Evolutionary conservation across 768 basidiomycete species (phyloP).

Genomic region (Tricholoma hemisulphureum): DNA sequence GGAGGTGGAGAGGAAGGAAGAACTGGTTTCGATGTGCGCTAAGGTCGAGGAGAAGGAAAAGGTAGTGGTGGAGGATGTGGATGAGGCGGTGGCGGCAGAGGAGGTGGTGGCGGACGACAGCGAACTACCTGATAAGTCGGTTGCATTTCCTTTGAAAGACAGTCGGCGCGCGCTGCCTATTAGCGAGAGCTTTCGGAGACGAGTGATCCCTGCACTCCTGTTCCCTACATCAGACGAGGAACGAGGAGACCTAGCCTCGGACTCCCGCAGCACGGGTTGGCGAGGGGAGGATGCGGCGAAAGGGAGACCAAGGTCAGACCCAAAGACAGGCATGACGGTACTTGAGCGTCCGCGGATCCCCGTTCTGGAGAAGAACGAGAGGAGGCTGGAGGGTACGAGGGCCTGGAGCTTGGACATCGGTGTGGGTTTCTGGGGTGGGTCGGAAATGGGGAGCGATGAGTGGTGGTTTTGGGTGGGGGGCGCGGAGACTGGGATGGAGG

Average conservation of each 20-base stretch:
- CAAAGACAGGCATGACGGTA: constrained; percentile 17
- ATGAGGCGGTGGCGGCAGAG: background rate
- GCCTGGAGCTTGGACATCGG: constrained; percentile 25
- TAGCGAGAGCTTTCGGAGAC: background rate
- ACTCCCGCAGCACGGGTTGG: constrained; percentile 9
- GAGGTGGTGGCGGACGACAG: background rate
- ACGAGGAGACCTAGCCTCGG: background rate
- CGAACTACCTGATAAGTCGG: background rate
- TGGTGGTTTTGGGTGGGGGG: constrained; percentile 9
- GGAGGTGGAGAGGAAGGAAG: constrained; percentile 51
- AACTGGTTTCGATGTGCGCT: constrained; percentile 38
- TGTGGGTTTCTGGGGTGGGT: constrained; percentile 7
- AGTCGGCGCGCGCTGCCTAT: background rate
- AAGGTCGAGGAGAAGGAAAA: constrained; percentile 40
- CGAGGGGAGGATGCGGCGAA: constrained; percentile 14
- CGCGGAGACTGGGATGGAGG: constrained; percentile 25
- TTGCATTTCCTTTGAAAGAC: background rate
- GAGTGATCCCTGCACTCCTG: background rate
- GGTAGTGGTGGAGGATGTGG: background rate
- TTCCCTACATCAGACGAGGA: constrained; percentile 17
- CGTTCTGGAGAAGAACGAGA: constrained; percentile 40
- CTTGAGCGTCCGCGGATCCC: constrained; percentile 18
- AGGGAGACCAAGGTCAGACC: constrained; percentile 42
- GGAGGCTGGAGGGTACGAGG: constrained; percentile 39
- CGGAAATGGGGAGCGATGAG: constrained; percentile 10